A percentile compares a stretch with the other conserved stretches of the same genome.
Evolutionary conservation across 2,329 filamentous ascomycete genomes (phyloP).

Genomic region (Fusarium sp.): DNA sequence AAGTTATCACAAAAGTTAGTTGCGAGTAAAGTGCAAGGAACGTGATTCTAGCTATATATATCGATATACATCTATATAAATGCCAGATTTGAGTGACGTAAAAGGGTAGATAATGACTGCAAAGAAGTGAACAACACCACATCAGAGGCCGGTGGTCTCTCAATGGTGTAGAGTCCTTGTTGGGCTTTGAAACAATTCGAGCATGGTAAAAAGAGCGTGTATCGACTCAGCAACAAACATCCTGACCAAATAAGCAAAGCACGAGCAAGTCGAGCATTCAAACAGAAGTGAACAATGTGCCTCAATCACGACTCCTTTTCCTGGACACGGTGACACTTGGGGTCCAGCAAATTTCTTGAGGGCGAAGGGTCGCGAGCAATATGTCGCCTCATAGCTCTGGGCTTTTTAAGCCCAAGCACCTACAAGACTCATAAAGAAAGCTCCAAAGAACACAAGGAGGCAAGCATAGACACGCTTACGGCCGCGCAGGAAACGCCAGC

Average conservation of each 20-base stretch:
- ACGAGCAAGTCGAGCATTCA: not conserved
- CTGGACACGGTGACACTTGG: not conserved
- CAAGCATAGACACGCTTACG: conserved; percentile 69
- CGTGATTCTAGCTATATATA: not conserved
- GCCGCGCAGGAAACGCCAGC: conserved; percentile 70
- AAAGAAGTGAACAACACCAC: not conserved
- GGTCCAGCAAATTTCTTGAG: not conserved
- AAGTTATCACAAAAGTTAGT: not conserved
- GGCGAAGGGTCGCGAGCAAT: not conserved
- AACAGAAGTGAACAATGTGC: not conserved
- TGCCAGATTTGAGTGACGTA: not conserved
- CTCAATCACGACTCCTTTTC: conserved; percentile 1
- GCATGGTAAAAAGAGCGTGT: not conserved
- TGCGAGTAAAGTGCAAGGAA: conserved; percentile 1
- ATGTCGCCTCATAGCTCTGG: not conserved
- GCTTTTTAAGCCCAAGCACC: conserved; percentile 72
- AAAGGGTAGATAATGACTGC: conserved; percentile 5
- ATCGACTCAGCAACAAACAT: not conserved
- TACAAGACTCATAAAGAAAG: conserved; percentile 75
- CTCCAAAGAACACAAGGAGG: conserved; percentile 71
- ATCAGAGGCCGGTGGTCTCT: not conserved
- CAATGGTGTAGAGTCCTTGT: not conserved
- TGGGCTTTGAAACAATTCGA: not conserved
- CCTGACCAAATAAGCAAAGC: not conserved
- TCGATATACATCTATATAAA: not conserved